These are phyloP conservation scores for Phaeolepiota aurea DNA, from an alignment of 768 basidiomycete species.

Conservation along the genomic window DNA sequence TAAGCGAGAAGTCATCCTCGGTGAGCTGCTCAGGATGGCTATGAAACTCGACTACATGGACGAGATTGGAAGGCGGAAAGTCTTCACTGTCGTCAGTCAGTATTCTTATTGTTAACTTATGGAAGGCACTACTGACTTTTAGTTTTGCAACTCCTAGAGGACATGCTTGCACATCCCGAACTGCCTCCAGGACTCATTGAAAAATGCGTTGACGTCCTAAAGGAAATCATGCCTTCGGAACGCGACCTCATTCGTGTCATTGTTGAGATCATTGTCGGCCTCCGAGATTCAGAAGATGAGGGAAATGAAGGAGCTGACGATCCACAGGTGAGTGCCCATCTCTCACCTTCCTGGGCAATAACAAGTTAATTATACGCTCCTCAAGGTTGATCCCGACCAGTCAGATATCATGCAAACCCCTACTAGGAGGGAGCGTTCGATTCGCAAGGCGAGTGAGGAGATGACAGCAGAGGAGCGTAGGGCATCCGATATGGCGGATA, in stretches of 20 bases:
- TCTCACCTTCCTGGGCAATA: too few relatives aligned
- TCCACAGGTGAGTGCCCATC: too few relatives aligned
- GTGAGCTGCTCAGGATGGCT: constrained; percentile 75
- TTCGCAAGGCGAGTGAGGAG: constrained; percentile 43
- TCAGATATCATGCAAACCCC: constrained; percentile 17
- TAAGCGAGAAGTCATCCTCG: constrained; percentile 65
- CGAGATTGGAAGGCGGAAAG: constrained; percentile 88
- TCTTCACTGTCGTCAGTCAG: constrained; percentile 83
- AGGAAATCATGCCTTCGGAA: constrained; percentile 76
- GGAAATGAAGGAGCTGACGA: too few relatives aligned
- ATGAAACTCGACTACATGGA: constrained; percentile 87
- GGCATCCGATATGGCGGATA: constrained; percentile 61
- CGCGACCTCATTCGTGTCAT: constrained; percentile 34
- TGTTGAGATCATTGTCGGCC: constrained; percentile 27
- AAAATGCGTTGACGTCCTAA: constrained; percentile 78
- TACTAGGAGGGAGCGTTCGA: constrained; percentile 18
- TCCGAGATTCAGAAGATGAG: constrained; percentile 24
- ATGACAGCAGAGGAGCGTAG: constrained; percentile 60
- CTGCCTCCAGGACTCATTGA: constrained; percentile 77
- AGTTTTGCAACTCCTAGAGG: constrained; percentile 35
- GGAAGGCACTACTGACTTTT: background rate
- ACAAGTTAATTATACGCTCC: too few relatives aligned
- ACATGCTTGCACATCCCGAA: constrained; percentile 80
- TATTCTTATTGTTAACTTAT: constrained; percentile 12
- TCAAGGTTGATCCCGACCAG: constrained; percentile 16